Evolutionary conservation across 257 asterid genomes (phyloP), one percentile per base, ranked within the genome.

Genomic region (Verbena officinalis): DNA sequence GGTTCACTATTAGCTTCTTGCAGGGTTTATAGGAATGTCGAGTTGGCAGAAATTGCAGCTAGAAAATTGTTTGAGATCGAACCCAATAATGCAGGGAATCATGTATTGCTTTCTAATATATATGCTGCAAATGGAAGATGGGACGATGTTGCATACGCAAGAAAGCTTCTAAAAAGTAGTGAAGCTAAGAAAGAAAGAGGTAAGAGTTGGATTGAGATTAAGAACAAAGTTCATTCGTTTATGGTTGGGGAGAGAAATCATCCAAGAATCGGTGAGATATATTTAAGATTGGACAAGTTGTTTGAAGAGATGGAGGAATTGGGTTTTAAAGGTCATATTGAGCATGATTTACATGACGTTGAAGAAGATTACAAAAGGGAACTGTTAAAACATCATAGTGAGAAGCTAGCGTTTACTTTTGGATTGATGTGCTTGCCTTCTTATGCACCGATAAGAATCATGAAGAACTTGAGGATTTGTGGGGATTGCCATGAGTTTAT

Each of bases 401-500:
- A 94, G 81, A 94, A 94, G 57, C 86, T 94, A 3, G 97, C 99
- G 10, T 82, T 90, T 63, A 81, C 85, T 12, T 88, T 75, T 3
- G 99, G 97, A 68, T 53, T 86, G 33, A 90, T 86, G 93, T 78
- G 77, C 77, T 78, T 86, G 51, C 91, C 95, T 63, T 36, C 79
- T 46, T 43, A 46, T 67, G 86, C 81, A 10, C 90, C 96, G 7
- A 75, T 90, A 72, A 80, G 95, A 77, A 94, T 94, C 64, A 94
- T 90, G 95, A 94, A 94, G 90, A 94, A 90, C 69, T 77, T 94
- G 56, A 83, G 97, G 72, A 88, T 90, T 3, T 94, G 97, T 67
- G 95, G 96, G 58, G 97, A 94, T 58, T 90, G 99, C 67, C 97
- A 94, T 74, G 84, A 84, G 67, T 93, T 93, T 66, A 90, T 88